Percentiles rank a stretch among this genome's conserved stretches.
phyloP scores from a whole-genome alignment of 257 asterid genomes.

The Ilex asprella region DNA sequence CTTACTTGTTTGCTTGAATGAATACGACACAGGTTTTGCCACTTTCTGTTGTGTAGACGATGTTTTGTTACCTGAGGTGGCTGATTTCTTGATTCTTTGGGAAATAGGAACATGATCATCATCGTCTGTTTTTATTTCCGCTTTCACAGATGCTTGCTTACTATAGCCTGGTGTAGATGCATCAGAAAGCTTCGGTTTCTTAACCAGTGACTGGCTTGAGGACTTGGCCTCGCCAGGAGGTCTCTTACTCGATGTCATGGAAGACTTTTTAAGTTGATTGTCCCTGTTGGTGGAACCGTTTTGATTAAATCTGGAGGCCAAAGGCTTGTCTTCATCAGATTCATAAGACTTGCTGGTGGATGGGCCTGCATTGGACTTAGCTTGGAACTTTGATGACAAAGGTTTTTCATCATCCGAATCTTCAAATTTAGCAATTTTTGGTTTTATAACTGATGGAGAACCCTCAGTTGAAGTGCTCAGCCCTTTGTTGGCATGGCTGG shows the following conservation, averaged over 20 bases:
- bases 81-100: slow-evolving; percentile 51
- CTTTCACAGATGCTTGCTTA: slow-evolving; percentile 42
- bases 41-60: slow-evolving; percentile 23
- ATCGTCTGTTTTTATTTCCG: slow-evolving; percentile 39
- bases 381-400: slow-evolving; percentile 39
- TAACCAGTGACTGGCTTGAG: slow-evolving; percentile 33
- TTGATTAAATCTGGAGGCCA: slow-evolving; percentile 34
- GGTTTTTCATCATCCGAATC: slow-evolving; percentile 82
- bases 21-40: slow-evolving; percentile 32
- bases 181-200: slow-evolving; percentile 65
- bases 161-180: slow-evolving; percentile 18
- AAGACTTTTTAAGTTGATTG: slow-evolving; percentile 27
- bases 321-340: slow-evolving; percentile 43
- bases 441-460: slow-evolving; percentile 30
- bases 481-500: slow-evolving; percentile 34
- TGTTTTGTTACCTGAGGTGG: slow-evolving; percentile 40
- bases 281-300: slow-evolving; percentile 58
- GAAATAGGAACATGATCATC: slow-evolving; percentile 70
- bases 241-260: slow-evolving; percentile 61
- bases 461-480: slow-evolving; percentile 1
- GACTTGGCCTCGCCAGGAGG: slow-evolving; percentile 43
- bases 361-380: slow-evolving; percentile 35
- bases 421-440: slow-evolving; percentile 42
- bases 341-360: slow-evolving; percentile 34
- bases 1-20: slow-evolving; percentile 35